Conservation (phyloP, 2,329 filamentous ascomycete genomes). For the Colletotrichum cordylinicola region DNA sequence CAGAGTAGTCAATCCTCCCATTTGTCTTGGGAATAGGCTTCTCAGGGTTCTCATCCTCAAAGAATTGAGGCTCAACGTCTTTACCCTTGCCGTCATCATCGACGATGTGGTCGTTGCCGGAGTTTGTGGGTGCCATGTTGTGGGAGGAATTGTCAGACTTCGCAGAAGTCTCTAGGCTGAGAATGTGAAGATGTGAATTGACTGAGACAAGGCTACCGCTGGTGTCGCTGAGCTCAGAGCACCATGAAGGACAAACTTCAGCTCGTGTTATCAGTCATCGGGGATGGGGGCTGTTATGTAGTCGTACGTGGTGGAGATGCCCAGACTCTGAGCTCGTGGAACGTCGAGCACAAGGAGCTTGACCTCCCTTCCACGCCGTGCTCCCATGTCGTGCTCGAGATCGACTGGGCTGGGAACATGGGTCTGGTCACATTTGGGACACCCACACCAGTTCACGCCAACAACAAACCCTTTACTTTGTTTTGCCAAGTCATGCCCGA, state of each 20-base stretch:
- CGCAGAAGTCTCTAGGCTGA: not conserved
- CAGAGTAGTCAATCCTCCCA: conserved; percentile 39
- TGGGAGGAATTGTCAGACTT: not conserved
- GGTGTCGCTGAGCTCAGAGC: not conserved
- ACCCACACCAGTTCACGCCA: not conserved
- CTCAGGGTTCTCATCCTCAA: conserved; percentile 21
- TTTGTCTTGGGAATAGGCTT: conserved; percentile 23
- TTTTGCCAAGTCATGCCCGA: conserved; percentile 14
- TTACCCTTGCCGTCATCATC: not conserved
- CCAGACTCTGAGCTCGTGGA: not conserved
- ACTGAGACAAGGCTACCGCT: not conserved
- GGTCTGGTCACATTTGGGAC: not conserved
- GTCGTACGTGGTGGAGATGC: not conserved
- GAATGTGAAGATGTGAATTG: not conserved
- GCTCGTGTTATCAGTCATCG: not conserved
- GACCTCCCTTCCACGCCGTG: not conserved
- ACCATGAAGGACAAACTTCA: not conserved
- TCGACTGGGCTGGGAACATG: not conserved
- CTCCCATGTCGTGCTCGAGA: not conserved
- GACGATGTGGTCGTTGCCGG: not conserved
- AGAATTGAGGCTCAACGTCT: conserved; percentile 17
- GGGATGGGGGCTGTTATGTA: conserved; percentile 10
- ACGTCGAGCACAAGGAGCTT: not conserved
- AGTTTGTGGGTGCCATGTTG: not conserved
- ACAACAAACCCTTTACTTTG: not conserved